Evolutionary conservation across 768 basidiomycete species (phyloP).

Genomic region (Podaxis sp.): DNA sequence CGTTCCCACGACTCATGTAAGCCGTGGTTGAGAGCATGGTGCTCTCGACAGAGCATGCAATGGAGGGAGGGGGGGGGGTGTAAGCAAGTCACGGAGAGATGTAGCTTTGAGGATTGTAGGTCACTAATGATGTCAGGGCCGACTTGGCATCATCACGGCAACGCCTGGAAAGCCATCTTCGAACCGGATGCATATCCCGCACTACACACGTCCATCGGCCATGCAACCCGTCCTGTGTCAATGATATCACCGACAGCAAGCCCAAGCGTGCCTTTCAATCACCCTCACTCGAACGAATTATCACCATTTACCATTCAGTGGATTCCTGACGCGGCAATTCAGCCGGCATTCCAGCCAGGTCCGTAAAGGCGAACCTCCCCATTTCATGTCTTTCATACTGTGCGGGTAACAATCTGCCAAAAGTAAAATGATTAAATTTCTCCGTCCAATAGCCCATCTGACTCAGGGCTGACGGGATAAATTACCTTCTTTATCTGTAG

Average conservation of each 20-base stretch:
- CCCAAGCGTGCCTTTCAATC: background rate
- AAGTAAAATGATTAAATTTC: background rate
- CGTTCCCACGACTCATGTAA: slow-evolving; percentile 12
- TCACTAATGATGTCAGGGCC: background rate
- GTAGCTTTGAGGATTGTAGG: background rate
- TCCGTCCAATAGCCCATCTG: too few relatives aligned
- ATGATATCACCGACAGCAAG: background rate
- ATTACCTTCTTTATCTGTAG: background rate
- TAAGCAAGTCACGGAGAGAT: background rate
- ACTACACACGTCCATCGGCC: background rate
- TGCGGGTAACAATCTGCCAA: background rate
- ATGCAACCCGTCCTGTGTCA: background rate
- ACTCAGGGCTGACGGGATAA: background rate
- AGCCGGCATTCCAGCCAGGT: background rate
- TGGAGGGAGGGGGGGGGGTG: background rate
- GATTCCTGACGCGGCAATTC: background rate
- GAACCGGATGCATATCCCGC: background rate
- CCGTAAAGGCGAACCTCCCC: background rate
- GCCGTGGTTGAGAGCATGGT: background rate
- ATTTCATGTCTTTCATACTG: background rate
- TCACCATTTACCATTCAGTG: background rate
- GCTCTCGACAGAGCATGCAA: background rate
- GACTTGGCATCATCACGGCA: background rate
- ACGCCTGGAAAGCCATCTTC: background rate
- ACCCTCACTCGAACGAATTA: background rate